Evolutionary conservation across 805 yeast genomes (phyloP).

Genomic region (Ogataea henricii): DNA sequence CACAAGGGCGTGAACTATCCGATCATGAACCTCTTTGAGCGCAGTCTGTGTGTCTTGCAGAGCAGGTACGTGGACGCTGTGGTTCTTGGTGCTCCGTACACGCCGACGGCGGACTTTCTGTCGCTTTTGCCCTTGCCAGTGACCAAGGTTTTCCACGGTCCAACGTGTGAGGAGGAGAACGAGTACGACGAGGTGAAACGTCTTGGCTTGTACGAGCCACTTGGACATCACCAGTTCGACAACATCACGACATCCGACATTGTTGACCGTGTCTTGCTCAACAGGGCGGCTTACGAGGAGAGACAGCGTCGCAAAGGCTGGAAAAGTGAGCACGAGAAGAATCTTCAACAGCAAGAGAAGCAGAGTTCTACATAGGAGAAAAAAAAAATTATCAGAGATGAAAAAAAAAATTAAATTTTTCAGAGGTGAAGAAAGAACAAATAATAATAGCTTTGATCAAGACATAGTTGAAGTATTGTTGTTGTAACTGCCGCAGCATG

Average conservation of each 20-base stretch:
- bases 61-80: slow-evolving; percentile 82
- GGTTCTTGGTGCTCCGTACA: slow-evolving; percentile 67
- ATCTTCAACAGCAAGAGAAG: slow-evolving; percentile 17
- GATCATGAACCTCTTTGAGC: slow-evolving; percentile 84
- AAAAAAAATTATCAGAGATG: slow-evolving; percentile 2
- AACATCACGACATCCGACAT: slow-evolving; percentile 71
- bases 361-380: slow-evolving; percentile 2
- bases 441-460: neutral
- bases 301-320: slow-evolving; percentile 88
- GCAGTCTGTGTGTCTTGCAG: slow-evolving; percentile 85
- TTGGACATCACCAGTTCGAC: slow-evolving; percentile 59
- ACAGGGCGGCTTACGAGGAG: slow-evolving; percentile 73
- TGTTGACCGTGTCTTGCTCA: slow-evolving; percentile 68
- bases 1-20: slow-evolving; percentile 69
- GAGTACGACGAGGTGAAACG: slow-evolving; percentile 33
- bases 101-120: slow-evolving; percentile 45
- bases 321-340: slow-evolving; percentile 58
- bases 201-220: slow-evolving; percentile 39
- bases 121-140: slow-evolving; percentile 36
- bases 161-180: slow-evolving; percentile 44
- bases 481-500: slow-evolving; percentile 13
- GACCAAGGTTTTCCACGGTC: slow-evolving; percentile 57
- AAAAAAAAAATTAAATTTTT: neutral
- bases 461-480: neutral
- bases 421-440: neutral